These are phyloP conservation scores for Afroboletus lepidellus DNA, from an alignment of 1,284 basidiomycete species.

Conservation along the genomic window DNA sequence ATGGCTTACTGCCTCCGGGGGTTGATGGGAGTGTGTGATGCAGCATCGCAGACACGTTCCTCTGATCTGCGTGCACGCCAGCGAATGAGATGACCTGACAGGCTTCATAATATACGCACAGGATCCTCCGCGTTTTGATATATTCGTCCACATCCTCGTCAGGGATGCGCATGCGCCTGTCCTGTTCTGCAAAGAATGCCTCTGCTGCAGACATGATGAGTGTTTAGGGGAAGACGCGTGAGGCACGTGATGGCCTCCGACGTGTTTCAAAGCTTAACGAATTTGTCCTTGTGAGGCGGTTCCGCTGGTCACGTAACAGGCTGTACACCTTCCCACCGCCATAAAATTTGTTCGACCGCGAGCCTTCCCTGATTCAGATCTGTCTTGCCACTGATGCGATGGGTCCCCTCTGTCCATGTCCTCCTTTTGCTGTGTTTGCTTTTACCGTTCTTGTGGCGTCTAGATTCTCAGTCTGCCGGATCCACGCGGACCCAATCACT, in stretches of 20 bases:
- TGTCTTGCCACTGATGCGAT: conserved; percentile 19
- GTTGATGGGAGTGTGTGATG: not conserved
- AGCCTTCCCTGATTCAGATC: conserved; percentile 21
- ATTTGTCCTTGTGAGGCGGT: conserved; percentile 24
- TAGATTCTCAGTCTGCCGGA: conserved; percentile 24
- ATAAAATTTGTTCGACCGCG: conserved; percentile 19
- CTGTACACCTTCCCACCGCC: conserved; percentile 21
- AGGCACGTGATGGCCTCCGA: conserved; percentile 20
- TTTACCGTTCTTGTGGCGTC: conserved; percentile 16
- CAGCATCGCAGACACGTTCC: not conserved
- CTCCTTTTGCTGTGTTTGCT: conserved; percentile 16
- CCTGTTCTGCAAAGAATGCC: conserved; percentile 52
- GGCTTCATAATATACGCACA: conserved; percentile 15
- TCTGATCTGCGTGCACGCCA: conserved; percentile 6
- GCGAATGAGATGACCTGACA: conserved; percentile 5
- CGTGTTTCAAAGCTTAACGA: not conserved
- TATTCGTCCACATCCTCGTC: conserved; percentile 45
- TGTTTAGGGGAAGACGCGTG: not conserved
- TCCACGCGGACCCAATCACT: conserved; percentile 29
- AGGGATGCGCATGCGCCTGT: conserved; percentile 51
- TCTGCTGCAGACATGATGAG: conserved; percentile 25
- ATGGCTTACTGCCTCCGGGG: conserved; percentile 14
- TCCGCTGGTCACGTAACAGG: conserved; percentile 32
- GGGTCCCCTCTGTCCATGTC: conserved; percentile 10
- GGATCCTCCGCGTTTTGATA: conserved; percentile 22